Evolutionary conservation across 305 asterid species (phyloP).

Genomic region (Fraxinus baroniana): DNA sequence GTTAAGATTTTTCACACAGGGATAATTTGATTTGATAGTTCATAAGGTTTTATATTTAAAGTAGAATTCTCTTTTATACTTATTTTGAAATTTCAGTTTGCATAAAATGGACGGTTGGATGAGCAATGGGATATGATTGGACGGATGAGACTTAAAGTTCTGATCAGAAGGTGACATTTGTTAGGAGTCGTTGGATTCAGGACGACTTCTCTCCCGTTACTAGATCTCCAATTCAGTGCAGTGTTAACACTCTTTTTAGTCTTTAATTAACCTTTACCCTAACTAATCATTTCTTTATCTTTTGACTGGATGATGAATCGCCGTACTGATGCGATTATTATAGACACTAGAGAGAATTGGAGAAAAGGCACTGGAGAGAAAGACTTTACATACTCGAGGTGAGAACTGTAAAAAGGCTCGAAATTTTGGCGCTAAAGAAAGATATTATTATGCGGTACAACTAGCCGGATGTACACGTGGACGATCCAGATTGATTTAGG

Average conservation of each 20-base stretch:
- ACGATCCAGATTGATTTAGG: neutral
- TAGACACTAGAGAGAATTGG: conserved; percentile 17
- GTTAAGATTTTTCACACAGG: conserved; percentile 14
- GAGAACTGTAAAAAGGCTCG: conserved; percentile 13
- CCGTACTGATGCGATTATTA: neutral
- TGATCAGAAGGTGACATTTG: neutral
- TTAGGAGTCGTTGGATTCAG: neutral
- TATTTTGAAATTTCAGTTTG: conserved; percentile 33
- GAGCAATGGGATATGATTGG: conserved; percentile 30
- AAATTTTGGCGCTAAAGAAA: conserved; percentile 46
- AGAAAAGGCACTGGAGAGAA: conserved; percentile 25
- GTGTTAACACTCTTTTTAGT: neutral
- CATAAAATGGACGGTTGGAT: conserved; percentile 27
- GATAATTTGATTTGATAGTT: conserved; percentile 27
- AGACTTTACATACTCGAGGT: neutral
- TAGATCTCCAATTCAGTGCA: conserved; percentile 14
- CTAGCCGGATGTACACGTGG: conserved; percentile 22
- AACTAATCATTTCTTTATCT: neutral
- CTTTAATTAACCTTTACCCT: neutral
- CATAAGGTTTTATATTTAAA: conserved; percentile 5
- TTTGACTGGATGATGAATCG: neutral
- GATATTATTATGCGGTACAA: neutral
- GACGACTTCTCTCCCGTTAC: conserved; percentile 22
- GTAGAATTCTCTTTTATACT: conserved; percentile 11
- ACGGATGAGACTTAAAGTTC: conserved; percentile 29